Percentiles rank a stretch among this genome's conserved stretches.
These are phyloP conservation scores for Flaveria bidentis DNA, from an alignment of 129 eudicot species.

Conservation along the genomic window DNA sequence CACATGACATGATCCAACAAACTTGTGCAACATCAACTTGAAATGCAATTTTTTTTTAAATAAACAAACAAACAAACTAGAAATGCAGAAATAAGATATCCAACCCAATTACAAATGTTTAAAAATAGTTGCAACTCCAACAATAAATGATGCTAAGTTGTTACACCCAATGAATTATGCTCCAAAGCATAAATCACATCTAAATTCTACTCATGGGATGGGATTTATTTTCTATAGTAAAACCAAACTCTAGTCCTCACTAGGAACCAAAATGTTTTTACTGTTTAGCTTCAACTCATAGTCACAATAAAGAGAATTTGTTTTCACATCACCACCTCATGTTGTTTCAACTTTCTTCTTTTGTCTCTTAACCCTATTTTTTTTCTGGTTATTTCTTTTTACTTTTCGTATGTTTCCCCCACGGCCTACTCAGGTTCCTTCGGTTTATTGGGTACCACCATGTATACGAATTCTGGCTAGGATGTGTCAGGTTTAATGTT, in stretches of 20 bases:
- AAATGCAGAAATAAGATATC: neutral
- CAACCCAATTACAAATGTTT: neutral
- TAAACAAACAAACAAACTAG: neutral
- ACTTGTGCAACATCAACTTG: neutral
- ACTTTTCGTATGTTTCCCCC: constrained; percentile 20
- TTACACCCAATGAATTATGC: constrained; percentile 27
- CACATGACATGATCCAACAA: neutral
- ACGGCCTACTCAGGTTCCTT: constrained; percentile 44
- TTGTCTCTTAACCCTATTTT: constrained; percentile 22
- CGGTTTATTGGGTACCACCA: constrained; percentile 71
- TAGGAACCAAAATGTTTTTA: constrained; percentile 2
- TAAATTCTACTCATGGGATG: constrained; percentile 10
- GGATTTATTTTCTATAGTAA: neutral
- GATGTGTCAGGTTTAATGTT: constrained; percentile 27
- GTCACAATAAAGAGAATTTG: constrained; percentile 5
- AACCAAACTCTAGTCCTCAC: constrained; percentile 16
- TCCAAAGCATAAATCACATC: constrained; percentile 14
- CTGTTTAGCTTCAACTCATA: neutral
- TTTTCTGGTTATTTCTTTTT: constrained; percentile 30
- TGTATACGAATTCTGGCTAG: constrained; percentile 42
- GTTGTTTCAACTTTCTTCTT: constrained; percentile 4
- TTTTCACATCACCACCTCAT: constrained; percentile 19
- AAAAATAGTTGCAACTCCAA: neutral
- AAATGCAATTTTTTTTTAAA: neutral
- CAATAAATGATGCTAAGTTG: neutral